These are phyloP conservation scores for Aspergillus brasiliensis DNA, from an alignment of 2,329 filamentous ascomycete genomes.

Conservation along the genomic window DNA sequence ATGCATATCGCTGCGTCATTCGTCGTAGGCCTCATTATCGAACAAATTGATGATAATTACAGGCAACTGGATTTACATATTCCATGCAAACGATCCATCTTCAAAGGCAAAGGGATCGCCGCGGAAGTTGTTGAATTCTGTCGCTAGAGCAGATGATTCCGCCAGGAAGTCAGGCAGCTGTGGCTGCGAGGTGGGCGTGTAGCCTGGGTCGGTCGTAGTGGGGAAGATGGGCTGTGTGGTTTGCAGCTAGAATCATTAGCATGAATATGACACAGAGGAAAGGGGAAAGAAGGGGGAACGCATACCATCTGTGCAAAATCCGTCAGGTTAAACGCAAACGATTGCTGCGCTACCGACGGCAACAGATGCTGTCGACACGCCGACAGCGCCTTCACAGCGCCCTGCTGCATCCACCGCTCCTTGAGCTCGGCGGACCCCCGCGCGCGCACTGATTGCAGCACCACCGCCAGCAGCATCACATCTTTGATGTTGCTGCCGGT, in stretches of 20 bases:
- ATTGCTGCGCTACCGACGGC: constrained; percentile 5
- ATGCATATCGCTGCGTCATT: neutral
- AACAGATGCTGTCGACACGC: constrained; percentile 24
- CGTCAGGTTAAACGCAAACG: neutral
- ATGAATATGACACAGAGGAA: neutral
- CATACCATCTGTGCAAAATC: neutral
- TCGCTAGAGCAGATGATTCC: constrained; percentile 15
- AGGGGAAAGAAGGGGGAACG: neutral
- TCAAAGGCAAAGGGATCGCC: constrained; percentile 23
- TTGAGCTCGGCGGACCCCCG: constrained; percentile 29
- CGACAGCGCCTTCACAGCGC: constrained; percentile 25
- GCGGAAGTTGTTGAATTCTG: constrained; percentile 22
- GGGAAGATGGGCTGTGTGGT: constrained; percentile 5
- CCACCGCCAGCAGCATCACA: constrained; percentile 31
- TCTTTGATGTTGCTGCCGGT: constrained; percentile 35
- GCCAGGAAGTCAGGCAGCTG: constrained; percentile 16
- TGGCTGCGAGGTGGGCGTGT: neutral
- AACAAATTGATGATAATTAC: no score
- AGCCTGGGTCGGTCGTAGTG: neutral
- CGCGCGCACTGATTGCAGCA: constrained; percentile 31
- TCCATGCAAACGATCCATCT: constrained; percentile 6
- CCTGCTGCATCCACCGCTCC: constrained; percentile 29
- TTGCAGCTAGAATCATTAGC: neutral
- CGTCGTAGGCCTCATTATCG: neutral
- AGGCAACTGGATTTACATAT: neutral